phyloP scores from a whole-genome alignment of 2,329 filamentous ascomycete genomes.

The Pleurostoma richardsiae region DNA sequence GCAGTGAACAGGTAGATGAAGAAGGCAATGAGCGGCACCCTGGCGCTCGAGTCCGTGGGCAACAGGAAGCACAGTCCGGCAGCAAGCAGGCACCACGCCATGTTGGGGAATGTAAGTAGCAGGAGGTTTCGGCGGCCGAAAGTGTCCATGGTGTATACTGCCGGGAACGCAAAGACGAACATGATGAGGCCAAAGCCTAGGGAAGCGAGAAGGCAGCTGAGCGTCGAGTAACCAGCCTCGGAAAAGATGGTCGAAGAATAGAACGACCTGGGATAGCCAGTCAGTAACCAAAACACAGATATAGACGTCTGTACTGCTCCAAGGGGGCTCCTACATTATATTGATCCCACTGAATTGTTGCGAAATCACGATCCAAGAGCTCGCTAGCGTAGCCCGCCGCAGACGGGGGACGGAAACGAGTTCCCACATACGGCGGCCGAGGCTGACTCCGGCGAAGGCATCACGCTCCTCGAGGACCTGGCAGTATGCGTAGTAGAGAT shows the following conservation, averaged over 20 bases:
- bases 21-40: conserved; percentile 44
- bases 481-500: conserved; percentile 60
- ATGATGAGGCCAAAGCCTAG: conserved; percentile 55
- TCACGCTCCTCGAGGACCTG: conserved; percentile 57
- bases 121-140: conserved; percentile 46
- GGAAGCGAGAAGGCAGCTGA: conserved; percentile 43
- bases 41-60: conserved; percentile 26
- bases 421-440: conserved; percentile 56
- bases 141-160: conserved; percentile 54
- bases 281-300: neutral
- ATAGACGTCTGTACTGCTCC: neutral
- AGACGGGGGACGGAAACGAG: conserved; percentile 65
- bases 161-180: conserved; percentile 53
- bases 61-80: conserved; percentile 48
- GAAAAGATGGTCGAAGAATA: conserved; percentile 45
- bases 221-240: conserved; percentile 34
- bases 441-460: conserved; percentile 45
- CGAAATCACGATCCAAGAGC: conserved; percentile 74
- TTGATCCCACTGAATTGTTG: conserved; percentile 29
- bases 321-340: neutral
- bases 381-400: conserved; percentile 68
- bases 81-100: conserved; percentile 1
- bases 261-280: conserved; percentile 33
- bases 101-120: conserved; percentile 3
- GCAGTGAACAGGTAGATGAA: conserved; percentile 53